A percentile compares a stretch with the other conserved stretches of the same genome.
Evolutionary conservation across 1,284 basidiomycete genomes (phyloP).

Genomic region (Ceratobasidium papillatum): DNA sequence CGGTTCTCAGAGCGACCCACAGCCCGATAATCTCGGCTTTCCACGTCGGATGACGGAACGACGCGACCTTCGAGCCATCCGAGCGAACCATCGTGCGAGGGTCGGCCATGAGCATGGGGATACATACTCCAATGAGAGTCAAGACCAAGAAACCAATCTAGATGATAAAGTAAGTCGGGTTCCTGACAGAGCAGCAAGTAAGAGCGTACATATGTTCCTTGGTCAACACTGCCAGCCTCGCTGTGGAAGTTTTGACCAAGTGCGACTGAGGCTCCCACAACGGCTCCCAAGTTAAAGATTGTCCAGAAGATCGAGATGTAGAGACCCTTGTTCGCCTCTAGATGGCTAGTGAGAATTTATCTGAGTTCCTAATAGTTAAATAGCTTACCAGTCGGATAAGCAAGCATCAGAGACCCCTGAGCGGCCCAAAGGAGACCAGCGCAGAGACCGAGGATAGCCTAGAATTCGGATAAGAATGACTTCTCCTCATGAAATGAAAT

Average conservation of each 20-base stretch:
- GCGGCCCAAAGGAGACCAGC: slow-evolving; percentile 88
- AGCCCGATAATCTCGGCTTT: slow-evolving; percentile 63
- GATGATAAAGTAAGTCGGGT: slow-evolving; percentile 2
- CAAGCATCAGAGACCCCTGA: slow-evolving; percentile 84
- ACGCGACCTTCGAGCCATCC: slow-evolving; percentile 73
- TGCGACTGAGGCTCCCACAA: slow-evolving; percentile 72
- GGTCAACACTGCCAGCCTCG: slow-evolving; percentile 57
- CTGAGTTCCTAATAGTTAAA: not conserved
- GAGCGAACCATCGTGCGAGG: slow-evolving; percentile 73
- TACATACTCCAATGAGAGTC: slow-evolving; percentile 67
- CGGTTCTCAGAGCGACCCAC: slow-evolving; percentile 63
- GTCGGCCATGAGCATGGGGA: slow-evolving; percentile 73
- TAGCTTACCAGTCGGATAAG: slow-evolving; percentile 68
- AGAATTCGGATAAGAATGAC: not conserved
- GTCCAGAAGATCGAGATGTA: slow-evolving; percentile 82
- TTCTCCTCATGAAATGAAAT: not conserved
- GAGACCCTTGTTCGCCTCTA: slow-evolving; percentile 76
- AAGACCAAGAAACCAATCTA: slow-evolving; percentile 79
- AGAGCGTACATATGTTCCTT: slow-evolving; percentile 65
- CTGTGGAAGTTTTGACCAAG: slow-evolving; percentile 60
- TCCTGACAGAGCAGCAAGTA: not conserved
- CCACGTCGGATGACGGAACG: slow-evolving; percentile 73
- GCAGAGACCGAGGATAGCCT: slow-evolving; percentile 79
- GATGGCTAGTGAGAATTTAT: not conserved
- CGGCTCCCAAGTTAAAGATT: slow-evolving; percentile 72